phyloP scores from a whole-genome alignment of 768 basidiomycete genomes.

The Pisolithus microcarpus region DNA sequence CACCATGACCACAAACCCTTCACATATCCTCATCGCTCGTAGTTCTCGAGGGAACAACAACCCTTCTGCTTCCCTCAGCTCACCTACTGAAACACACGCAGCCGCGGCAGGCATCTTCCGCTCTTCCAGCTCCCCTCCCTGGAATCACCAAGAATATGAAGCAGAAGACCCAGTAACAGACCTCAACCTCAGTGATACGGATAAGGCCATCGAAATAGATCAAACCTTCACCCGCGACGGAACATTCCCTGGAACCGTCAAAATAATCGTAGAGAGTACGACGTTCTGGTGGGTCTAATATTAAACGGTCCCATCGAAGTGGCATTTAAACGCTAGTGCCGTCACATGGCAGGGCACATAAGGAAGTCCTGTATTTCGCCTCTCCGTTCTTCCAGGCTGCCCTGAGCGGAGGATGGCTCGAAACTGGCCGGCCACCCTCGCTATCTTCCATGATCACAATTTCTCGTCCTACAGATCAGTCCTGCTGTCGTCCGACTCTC shows the following conservation, averaged over 20 bases:
- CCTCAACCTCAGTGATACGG: constrained; percentile 57
- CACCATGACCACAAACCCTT: constrained; percentile 67
- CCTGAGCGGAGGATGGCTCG: constrained; percentile 86
- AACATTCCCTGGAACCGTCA: constrained; percentile 77
- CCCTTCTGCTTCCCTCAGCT: constrained; percentile 73
- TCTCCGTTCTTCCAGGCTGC: constrained; percentile 95
- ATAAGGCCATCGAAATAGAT: constrained; percentile 72
- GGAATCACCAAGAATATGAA: constrained; percentile 73
- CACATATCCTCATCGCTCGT: constrained; percentile 84
- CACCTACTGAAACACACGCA: constrained; percentile 83
- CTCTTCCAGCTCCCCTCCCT: constrained; percentile 71
- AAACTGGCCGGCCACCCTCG: constrained; percentile 73
- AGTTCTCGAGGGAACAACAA: constrained; percentile 72
- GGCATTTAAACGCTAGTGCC: constrained; percentile 4
- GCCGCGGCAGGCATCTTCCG: constrained; percentile 81
- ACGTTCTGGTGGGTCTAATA: constrained; percentile 72
- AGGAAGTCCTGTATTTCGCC: constrained; percentile 84
- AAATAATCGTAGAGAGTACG: constrained; percentile 82
- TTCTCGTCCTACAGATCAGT: constrained; percentile 56
- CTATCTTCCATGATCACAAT: constrained; percentile 83
- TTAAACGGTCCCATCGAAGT: constrained; percentile 1
- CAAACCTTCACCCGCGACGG: constrained; percentile 66
- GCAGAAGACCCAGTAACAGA: constrained; percentile 63
- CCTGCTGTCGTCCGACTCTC: constrained; percentile 39
- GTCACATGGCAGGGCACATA: constrained; percentile 62